phyloP scores from a whole-genome alignment of 495 filamentous ascomycete genomes.

The Aspergillus biplanus region DNA sequence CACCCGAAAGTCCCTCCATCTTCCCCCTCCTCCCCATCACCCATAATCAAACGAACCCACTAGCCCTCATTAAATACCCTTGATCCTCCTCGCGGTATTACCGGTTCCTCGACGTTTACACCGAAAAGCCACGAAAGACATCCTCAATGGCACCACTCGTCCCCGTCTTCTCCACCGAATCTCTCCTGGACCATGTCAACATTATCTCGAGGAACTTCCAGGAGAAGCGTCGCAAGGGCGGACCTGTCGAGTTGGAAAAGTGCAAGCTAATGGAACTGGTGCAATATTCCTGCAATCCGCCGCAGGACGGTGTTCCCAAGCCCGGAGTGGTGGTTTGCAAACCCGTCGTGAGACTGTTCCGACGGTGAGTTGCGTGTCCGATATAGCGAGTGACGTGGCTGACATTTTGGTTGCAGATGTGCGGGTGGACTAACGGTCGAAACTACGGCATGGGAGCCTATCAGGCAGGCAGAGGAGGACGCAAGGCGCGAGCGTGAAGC shows the following conservation, averaged over 20 bases:
- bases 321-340: slow-evolving; percentile 67
- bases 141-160: slow-evolving; percentile 46
- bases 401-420: slow-evolving; percentile 57
- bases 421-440: slow-evolving; percentile 76
- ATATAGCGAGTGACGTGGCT: slow-evolving; percentile 4
- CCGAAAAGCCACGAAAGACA: neutral
- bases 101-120: neutral
- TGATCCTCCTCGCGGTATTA: neutral
- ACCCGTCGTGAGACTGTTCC: slow-evolving; percentile 77
- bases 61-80: neutral
- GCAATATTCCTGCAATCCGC: slow-evolving; percentile 77
- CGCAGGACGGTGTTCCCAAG: slow-evolving; percentile 56
- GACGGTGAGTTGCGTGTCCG: slow-evolving; percentile 59
- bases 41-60: neutral
- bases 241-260: slow-evolving; percentile 58
- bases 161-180: slow-evolving; percentile 42
- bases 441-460: slow-evolving; percentile 76
- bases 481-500: slow-evolving; percentile 28
- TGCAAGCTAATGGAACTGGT: slow-evolving; percentile 78
- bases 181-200: slow-evolving; percentile 48
- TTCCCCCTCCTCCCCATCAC: neutral
- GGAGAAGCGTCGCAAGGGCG: slow-evolving; percentile 49
- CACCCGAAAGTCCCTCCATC: neutral
- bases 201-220: slow-evolving; percentile 45
- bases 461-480: slow-evolving; percentile 36